Evolutionary conservation across 768 basidiomycete species (phyloP).

Genomic region (Tulasnella sp.): DNA sequence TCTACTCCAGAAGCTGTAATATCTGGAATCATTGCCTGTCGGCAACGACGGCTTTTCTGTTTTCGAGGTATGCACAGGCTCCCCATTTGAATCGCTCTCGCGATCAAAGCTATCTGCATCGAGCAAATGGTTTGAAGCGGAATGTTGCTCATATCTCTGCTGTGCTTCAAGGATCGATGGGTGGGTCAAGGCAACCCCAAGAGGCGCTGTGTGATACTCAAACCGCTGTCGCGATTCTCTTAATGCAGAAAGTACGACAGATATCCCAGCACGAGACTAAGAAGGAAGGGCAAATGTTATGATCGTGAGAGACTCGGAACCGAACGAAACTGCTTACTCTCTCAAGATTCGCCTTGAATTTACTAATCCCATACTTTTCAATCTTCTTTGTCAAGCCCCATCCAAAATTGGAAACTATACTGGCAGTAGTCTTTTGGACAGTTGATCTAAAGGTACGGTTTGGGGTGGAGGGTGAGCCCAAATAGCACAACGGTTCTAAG

Average conservation of each 20-base stretch:
- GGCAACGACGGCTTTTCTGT: too few species aligned
- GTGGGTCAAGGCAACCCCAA: neutral
- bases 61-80: too few species aligned
- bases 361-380: conserved; percentile 70
- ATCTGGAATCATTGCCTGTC: too few species aligned
- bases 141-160: too few species aligned
- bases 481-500: neutral
- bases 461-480: neutral
- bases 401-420: conserved; percentile 78
- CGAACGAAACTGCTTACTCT: conserved; percentile 36
- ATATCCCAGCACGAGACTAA: conserved; percentile 79
- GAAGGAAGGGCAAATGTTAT: conserved; percentile 15
- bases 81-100: too few species aligned
- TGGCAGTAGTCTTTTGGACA: conserved; percentile 71
- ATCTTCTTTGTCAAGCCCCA: conserved; percentile 82
- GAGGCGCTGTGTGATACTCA: neutral
- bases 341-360: conserved; percentile 80
- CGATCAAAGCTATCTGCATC: neutral
- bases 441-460: conserved; percentile 43
- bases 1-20: too few species aligned
- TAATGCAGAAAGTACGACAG: conserved; percentile 62
- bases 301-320: conserved; percentile 8
- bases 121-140: neutral
- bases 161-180: too few species aligned
- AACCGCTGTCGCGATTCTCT: conserved; percentile 59